Evolutionary conservation across 768 basidiomycete species (phyloP), one percentile per base, ranked within the genome.

Genomic region (Mycena galopus): DNA sequence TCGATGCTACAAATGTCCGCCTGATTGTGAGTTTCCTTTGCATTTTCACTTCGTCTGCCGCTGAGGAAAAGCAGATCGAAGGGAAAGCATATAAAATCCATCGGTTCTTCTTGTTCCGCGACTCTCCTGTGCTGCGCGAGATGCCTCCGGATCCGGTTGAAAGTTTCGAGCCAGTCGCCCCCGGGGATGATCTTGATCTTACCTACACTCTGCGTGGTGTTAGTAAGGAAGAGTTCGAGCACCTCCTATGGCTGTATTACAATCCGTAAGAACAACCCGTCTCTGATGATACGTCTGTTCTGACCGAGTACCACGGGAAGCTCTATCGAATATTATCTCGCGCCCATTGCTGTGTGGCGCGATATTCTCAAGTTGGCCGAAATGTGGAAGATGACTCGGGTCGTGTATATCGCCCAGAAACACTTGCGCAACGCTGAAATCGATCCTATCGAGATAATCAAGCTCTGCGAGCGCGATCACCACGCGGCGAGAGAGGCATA

Each of bases 111-210:
- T 25, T 68, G 19, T 3, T 1, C 10, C 58, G 67, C 37, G 67
- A 69, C 67, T 69, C 67, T 33, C 51, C 59, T 30, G 67, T 69
- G 60, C 42, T 69, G 67, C 59, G 53, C 32, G 67, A 69, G 23
- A 69, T 62, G 67, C 55, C 63, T 44, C 14, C 25, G 21, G 0
- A 9, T 10, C 32, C 58, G 8, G 3, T 10, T 12, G 67, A 62
- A 3, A 16, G 29, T 8, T 21, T 69, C 7, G 0, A 62, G 51
- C 33, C 60, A 60, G 4, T 29, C 32, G 12, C n/a, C n/a, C n/a
- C n/a, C n/a, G n/a, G n/a, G n/a, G n/a, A n/a, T n/a, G n/a, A n/a
- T n/a, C n/a, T n/a, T n/a, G n/a, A n/a, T n/a, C n/a, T n/a, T n/a
- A n/a, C n/a, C n/a, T n/a, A n/a, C n/a, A n/a, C n/a, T n/a, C n/a